Conservation (phyloP, 805 yeast genomes). For the Candida boidinii region DNA sequence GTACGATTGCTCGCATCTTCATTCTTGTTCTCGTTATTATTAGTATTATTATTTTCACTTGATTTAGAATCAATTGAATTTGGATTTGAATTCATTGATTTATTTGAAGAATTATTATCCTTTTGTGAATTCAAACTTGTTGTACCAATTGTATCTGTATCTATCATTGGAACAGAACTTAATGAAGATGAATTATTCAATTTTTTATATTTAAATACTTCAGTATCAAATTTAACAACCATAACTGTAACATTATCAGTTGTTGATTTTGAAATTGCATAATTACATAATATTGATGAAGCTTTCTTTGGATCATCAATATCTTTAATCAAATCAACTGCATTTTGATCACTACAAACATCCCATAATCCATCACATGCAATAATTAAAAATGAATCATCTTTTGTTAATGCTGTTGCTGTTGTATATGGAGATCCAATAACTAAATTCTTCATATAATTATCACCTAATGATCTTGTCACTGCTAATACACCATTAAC, state of each 20-base stretch:
- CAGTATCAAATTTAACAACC: constrained; percentile 58
- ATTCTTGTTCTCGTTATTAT: too few species aligned
- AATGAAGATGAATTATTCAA: too few species aligned
- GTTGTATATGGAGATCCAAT: constrained; percentile 91
- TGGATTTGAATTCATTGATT: too few species aligned
- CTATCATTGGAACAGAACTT: too few species aligned
- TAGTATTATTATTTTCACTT: too few species aligned
- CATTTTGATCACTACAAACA: constrained; percentile 77
- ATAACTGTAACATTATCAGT: constrained; percentile 91
- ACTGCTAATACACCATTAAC: constrained; percentile 96
- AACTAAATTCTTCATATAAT: constrained; percentile 84
- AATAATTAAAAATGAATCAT: constrained; percentile 73
- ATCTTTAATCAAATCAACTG: constrained; percentile 61
- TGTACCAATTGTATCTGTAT: too few species aligned
- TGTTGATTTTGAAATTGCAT: constrained; percentile 71
- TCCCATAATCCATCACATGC: constrained; percentile 99
- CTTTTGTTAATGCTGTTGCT: constrained; percentile 57
- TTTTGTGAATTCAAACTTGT: too few species aligned
- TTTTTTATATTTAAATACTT: constrained; percentile 26
- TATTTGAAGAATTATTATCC: too few species aligned
- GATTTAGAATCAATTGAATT: too few species aligned
- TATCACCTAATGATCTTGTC: constrained; percentile 87
- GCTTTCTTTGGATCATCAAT: constrained; percentile 55
- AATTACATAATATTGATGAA: constrained; percentile 54
- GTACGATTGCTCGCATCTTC: too few species aligned